These are phyloP conservation scores for Neurospora africana DNA, from an alignment of 495 filamentous ascomycete genomes.

Conservation along the genomic window DNA sequence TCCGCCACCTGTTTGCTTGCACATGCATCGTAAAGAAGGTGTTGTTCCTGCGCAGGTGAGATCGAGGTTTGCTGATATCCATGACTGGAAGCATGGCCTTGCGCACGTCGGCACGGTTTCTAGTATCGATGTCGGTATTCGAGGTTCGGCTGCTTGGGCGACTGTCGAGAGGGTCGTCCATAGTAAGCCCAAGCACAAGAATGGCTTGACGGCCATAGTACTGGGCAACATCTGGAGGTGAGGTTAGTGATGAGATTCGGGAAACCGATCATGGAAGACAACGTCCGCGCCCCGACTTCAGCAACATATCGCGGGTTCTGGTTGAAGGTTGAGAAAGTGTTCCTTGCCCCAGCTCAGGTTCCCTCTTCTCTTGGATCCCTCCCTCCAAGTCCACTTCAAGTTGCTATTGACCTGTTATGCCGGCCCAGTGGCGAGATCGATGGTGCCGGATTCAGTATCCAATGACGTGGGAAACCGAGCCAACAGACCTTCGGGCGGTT, in stretches of 20 bases:
- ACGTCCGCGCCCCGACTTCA: not conserved
- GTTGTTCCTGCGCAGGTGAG: constrained; percentile 34
- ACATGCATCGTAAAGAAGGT: constrained; percentile 51
- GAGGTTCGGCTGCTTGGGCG: constrained; percentile 11
- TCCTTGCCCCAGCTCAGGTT: not conserved
- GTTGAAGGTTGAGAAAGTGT: not conserved
- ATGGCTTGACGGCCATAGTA: constrained; percentile 36
- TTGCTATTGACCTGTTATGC: not conserved
- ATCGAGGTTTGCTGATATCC: constrained; percentile 50
- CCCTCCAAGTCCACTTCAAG: not conserved
- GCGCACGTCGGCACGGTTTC: constrained; percentile 55
- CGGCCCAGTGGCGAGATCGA: constrained; percentile 1
- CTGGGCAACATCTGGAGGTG: constrained; percentile 26
- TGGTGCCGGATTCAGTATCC: constrained; percentile 10
- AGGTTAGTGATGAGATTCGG: not conserved
- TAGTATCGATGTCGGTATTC: constrained; percentile 28
- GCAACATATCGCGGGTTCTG: not conserved
- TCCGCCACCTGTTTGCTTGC: constrained; percentile 43
- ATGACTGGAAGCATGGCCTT: constrained; percentile 48
- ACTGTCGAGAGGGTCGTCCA: constrained; percentile 21
- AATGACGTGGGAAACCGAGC: constrained; percentile 10
- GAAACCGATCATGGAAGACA: not conserved
- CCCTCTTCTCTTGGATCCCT: not conserved
- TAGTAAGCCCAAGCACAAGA: constrained; percentile 22
- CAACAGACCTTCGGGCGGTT: constrained; percentile 5